These are phyloP conservation scores for Candida anutae DNA, from an alignment of 1,139 yeast genomes.

Conservation along the genomic window DNA sequence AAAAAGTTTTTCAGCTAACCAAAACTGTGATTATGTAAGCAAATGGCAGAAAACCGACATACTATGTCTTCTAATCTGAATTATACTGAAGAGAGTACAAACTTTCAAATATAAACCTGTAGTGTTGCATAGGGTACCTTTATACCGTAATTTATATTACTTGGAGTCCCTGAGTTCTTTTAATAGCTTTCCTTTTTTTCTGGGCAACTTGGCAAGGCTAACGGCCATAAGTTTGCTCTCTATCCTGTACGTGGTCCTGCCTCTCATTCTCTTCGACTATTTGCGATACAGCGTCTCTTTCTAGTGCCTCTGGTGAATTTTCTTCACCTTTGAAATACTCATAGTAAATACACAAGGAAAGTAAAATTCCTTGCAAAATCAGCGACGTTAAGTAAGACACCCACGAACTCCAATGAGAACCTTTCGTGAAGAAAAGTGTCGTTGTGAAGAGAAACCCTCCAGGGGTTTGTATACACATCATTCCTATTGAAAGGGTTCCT, in stretches of 20 bases:
- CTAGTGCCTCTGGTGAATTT: conserved; percentile 21
- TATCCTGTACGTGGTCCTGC: conserved; percentile 4
- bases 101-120: no score
- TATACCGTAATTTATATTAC: no score
- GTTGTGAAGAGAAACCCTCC: conserved; percentile 80
- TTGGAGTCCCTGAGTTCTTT: no score
- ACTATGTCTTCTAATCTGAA: no score
- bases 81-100: no score
- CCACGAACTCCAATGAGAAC: conserved; percentile 86
- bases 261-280: conserved; percentile 15
- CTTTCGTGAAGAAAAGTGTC: conserved; percentile 62
- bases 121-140: no score
- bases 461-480: conserved; percentile 87
- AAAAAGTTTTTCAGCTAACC: conserved; percentile 1
- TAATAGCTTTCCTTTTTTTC: no score
- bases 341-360: conserved; percentile 44
- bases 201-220: no score
- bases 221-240: no score
- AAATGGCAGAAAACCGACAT: no score
- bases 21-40: no score
- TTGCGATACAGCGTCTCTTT: conserved; percentile 25
- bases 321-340: conserved; percentile 25
- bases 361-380: conserved; percentile 48
- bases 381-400: conserved; percentile 74
- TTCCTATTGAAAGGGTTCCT: conserved; percentile 71